These are phyloP conservation scores for Neonectria faginata DNA, from an alignment of 2,329 filamentous ascomycete genomes.

Conservation along the genomic window DNA sequence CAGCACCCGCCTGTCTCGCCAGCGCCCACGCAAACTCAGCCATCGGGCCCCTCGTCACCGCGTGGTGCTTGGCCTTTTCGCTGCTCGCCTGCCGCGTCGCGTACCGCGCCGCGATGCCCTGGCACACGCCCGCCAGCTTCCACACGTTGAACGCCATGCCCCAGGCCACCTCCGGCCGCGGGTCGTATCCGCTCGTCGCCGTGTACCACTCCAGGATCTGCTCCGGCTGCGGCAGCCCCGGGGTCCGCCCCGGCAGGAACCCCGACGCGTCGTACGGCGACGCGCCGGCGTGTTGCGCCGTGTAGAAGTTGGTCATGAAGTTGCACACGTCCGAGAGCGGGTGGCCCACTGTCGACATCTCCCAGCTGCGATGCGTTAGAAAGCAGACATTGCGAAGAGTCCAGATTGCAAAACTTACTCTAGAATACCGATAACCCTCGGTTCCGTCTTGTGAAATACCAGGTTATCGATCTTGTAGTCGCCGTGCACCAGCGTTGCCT, in stretches of 20 bases:
- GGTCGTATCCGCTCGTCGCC: conserved; percentile 75
- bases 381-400: neutral
- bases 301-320: conserved; percentile 63
- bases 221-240: conserved; percentile 67
- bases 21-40: conserved; percentile 83
- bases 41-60: conserved; percentile 74
- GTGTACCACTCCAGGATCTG: conserved; percentile 58
- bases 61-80: conserved; percentile 80
- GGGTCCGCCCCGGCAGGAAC: conserved; percentile 72
- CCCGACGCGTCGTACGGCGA: conserved; percentile 51
- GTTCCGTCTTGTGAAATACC: conserved; percentile 89
- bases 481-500: conserved; percentile 86
- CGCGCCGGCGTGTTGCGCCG: conserved; percentile 44
- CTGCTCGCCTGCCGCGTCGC: conserved; percentile 91
- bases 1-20: conserved; percentile 61
- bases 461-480: conserved; percentile 97
- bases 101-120: conserved; percentile 92
- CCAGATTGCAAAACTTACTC: conserved; percentile 66
- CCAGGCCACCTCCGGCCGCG: conserved; percentile 69
- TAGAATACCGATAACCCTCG: conserved; percentile 89
- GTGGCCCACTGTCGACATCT: conserved; percentile 98
- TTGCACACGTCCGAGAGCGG: conserved; percentile 92
- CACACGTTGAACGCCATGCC: conserved; percentile 73
- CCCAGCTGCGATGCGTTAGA: conserved; percentile 71
- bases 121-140: conserved; percentile 72